Evolutionary conservation across 371 early-diverging fungal genomes (phyloP).

Genomic region (Rhizopus stolonifer): DNA sequence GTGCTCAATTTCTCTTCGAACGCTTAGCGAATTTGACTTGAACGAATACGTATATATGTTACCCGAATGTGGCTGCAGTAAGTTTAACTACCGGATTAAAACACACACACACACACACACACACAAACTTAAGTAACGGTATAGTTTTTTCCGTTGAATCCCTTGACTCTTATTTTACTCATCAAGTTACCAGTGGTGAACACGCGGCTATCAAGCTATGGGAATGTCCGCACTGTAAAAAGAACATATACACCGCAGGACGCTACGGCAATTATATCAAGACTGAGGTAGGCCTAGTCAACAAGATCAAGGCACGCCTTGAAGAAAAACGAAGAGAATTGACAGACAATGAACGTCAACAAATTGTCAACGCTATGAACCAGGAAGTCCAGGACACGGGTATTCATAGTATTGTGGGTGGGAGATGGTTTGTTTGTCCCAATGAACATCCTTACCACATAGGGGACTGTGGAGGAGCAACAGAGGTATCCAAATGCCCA

Average conservation of each 20-base stretch:
- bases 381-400: constrained; percentile 28
- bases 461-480: constrained; percentile 56
- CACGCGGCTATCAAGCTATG: constrained; percentile 51
- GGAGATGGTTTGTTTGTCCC: constrained; percentile 53
- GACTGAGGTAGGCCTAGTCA: constrained; percentile 39
- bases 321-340: constrained; percentile 30
- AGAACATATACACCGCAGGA: constrained; percentile 37
- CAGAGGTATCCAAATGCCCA: constrained; percentile 44
- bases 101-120: too few species aligned
- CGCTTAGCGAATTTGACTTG: constrained; percentile 36
- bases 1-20: constrained; percentile 40
- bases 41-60: constrained; percentile 36
- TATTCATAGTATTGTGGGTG: constrained; percentile 43
- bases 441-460: constrained; percentile 54
- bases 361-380: constrained; percentile 51
- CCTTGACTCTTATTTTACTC: constrained; percentile 43
- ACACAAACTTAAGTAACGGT: not conserved
- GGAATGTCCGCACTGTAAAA: constrained; percentile 49
- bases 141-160: constrained; percentile 42
- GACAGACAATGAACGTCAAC: constrained; percentile 26
- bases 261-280: constrained; percentile 48
- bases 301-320: constrained; percentile 37
- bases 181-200: constrained; percentile 38
- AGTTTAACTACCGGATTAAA: constrained; percentile 5
- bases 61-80: constrained; percentile 55